Conservation (phyloP, 148 eudicot genomes). For the Cornus suecica region DNA sequence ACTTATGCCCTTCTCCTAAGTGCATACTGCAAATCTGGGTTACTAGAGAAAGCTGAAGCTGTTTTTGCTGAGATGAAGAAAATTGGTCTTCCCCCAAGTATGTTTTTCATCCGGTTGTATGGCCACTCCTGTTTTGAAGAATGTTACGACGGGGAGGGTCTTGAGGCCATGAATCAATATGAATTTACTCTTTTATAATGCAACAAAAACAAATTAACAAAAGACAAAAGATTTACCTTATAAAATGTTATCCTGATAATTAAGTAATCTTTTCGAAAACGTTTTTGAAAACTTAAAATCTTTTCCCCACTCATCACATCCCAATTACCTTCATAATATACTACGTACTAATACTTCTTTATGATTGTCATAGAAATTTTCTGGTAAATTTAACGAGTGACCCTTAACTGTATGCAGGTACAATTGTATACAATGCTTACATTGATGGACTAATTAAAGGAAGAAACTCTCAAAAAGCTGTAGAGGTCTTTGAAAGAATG, state of each 20-base stretch:
- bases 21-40: conserved; percentile 64
- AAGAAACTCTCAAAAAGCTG: conserved; percentile 50
- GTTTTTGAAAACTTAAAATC: too few relatives aligned
- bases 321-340: too few relatives aligned
- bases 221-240: too few relatives aligned
- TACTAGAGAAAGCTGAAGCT: conserved; percentile 71
- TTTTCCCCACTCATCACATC: too few relatives aligned
- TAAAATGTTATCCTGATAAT: too few relatives aligned
- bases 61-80: conserved; percentile 61
- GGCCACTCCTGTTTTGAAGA: not conserved
- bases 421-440: conserved; percentile 69
- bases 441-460: conserved; percentile 72
- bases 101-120: conserved; percentile 10
- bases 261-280: too few relatives aligned
- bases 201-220: too few relatives aligned
- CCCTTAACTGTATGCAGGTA: conserved; percentile 40
- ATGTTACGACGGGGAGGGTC: not conserved
- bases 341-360: too few relatives aligned
- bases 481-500: conserved; percentile 71
- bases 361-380: too few relatives aligned
- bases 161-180: not conserved
- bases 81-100: conserved; percentile 67
- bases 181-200: not conserved
- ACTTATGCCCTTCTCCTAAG: conserved; percentile 81
- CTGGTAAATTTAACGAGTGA: too few relatives aligned